phyloP scores from a whole-genome alignment of 306 rosid genomes.

The Acacia crassicarpa region DNA sequence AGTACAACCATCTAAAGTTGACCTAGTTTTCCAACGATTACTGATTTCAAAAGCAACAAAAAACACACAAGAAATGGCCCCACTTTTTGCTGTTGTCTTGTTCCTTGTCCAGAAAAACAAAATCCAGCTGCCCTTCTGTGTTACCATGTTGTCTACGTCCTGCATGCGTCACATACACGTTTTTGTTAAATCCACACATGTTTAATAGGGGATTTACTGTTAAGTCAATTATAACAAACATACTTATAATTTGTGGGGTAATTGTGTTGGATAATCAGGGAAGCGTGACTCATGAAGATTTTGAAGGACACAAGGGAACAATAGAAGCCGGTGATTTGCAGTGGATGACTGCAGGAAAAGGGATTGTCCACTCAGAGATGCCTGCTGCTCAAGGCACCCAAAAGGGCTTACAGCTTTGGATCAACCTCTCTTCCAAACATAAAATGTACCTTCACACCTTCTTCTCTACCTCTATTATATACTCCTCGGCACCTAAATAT shows the following conservation, averaged over 20 bases:
- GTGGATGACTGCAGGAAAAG: slow-evolving; percentile 99
- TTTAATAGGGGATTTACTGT: no score
- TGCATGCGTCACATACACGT: slow-evolving; percentile 16
- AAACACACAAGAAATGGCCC: slow-evolving; percentile 14
- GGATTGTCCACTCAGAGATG: slow-evolving; percentile 96
- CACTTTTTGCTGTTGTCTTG: slow-evolving; percentile 30
- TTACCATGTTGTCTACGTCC: slow-evolving; percentile 8
- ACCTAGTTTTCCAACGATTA: background rate
- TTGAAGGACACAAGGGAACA: slow-evolving; percentile 94
- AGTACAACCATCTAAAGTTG: slow-evolving; percentile 23
- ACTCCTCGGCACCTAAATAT: rapidly evolving
- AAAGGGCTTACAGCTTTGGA: slow-evolving; percentile 90
- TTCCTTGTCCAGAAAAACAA: slow-evolving; percentile 32
- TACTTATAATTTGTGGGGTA: background rate
- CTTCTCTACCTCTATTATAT: background rate
- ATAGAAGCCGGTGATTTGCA: slow-evolving; percentile 88
- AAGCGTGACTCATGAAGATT: slow-evolving; percentile 83
- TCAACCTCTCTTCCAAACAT: slow-evolving; percentile 81
- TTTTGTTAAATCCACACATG: background rate
- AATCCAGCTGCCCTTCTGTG: slow-evolving; percentile 9
- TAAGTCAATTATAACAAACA: background rate
- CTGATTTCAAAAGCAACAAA: slow-evolving; percentile 12
- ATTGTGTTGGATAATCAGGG: slow-evolving; percentile 54
- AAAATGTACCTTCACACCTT: slow-evolving; percentile 59
- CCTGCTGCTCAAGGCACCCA: slow-evolving; percentile 86